Evolutionary conservation across 768 basidiomycete species (phyloP), one percentile per base, ranked within the genome.

Genomic region (Suillus discolor): DNA sequence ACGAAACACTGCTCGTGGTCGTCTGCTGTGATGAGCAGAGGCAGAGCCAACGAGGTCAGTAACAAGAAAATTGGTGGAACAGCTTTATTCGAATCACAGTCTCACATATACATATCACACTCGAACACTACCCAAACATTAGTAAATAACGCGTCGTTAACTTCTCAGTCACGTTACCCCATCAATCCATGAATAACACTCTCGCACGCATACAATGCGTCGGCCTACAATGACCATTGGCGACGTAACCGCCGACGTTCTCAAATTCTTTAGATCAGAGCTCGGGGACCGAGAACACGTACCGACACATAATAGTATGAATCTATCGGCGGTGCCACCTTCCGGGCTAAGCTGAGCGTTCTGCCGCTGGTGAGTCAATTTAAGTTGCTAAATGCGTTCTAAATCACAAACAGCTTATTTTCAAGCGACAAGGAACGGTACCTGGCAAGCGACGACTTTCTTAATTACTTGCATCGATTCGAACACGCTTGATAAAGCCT

Each of bases 81-180:
- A 18, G 23, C 44, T 15, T 44, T 51, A 36, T 61, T 25, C 39
- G 61, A 28, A 36, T 59, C 63, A 60, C 57, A 23, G 28, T 23
- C n/a, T 62, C 62, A 62, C 49, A 25, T 25, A 25, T 51, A 51
- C 62, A 63, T 63, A 63, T 63, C 54, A 63, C 54, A 71, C 34
- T 76, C 66, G 69, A 76, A 76, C 75, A 71, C 55, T 51, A 59
- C 8, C 66, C 69, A 76, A 76, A 76, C 6, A 78, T 6, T 0
- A 0, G 31, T 64, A 66, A 77, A 76, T 57, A 76, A 76, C 75
- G 73, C 75, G 75, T 78, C 62, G 31, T 55, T 36, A 2, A 8
- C 54, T 57, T 34, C 25, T 16, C 6, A 25, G 59, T 60, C 59
- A 60, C 59, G 59, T 60, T 60, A 60, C 59, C 59, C 1, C 41